phyloP scores from a whole-genome alignment of 805 yeast species.

The Kuraishia borneana region DNA sequence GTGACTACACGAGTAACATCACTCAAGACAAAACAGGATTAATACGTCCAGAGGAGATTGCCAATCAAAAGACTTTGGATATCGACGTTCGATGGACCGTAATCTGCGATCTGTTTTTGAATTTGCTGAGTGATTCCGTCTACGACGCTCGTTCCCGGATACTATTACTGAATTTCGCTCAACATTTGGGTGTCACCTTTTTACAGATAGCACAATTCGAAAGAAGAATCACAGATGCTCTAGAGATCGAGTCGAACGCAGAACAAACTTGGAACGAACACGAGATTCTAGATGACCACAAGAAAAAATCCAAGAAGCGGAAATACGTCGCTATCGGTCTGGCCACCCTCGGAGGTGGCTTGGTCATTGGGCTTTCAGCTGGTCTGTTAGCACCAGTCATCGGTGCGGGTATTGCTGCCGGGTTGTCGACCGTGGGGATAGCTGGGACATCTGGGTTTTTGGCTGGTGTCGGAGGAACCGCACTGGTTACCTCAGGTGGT shows the following conservation, averaged over 20 bases:
- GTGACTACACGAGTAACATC: slow-evolving; percentile 6
- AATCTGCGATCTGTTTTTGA: slow-evolving; percentile 78
- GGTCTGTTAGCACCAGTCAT: slow-evolving; percentile 95
- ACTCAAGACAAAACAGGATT: slow-evolving; percentile 7
- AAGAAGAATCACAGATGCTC: slow-evolving; percentile 77
- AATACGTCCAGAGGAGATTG: slow-evolving; percentile 19
- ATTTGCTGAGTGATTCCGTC: slow-evolving; percentile 69
- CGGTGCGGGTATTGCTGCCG: slow-evolving; percentile 98
- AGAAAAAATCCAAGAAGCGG: slow-evolving; percentile 52
- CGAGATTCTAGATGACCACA: slow-evolving; percentile 57
- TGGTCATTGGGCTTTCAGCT: slow-evolving; percentile 89
- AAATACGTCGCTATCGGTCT: slow-evolving; percentile 82
- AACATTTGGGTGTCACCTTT: slow-evolving; percentile 40
- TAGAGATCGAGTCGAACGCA: slow-evolving; percentile 77
- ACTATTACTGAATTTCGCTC: slow-evolving; percentile 59
- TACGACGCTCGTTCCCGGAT: slow-evolving; percentile 88
- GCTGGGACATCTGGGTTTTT: slow-evolving; percentile 87
- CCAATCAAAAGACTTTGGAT: slow-evolving; percentile 28
- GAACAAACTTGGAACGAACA: slow-evolving; percentile 70
- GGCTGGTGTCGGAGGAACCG: slow-evolving; percentile 96
- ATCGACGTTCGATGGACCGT: slow-evolving; percentile 90
- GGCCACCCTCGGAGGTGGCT: slow-evolving; percentile 93
- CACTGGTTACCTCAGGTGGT: slow-evolving; percentile 86
- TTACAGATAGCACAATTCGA: slow-evolving; percentile 83
- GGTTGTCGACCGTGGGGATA: slow-evolving; percentile 88